Percentiles rank a stretch among this genome's conserved stretches.
These are phyloP conservation scores for Fusarium fracticaudum DNA, from an alignment of 2,329 filamentous ascomycete species.

Conservation along the genomic window DNA sequence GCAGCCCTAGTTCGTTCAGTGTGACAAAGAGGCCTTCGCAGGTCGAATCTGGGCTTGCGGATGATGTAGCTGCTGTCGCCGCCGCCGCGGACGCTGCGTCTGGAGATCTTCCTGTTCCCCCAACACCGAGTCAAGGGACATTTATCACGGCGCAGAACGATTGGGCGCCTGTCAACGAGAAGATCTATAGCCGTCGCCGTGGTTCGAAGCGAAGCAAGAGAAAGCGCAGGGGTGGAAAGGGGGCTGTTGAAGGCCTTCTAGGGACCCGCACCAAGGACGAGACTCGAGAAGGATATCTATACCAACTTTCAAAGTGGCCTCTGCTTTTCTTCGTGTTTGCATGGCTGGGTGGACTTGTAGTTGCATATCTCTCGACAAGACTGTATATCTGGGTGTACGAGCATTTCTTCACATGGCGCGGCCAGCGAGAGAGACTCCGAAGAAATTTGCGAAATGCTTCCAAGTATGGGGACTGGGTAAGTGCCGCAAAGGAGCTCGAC, in stretches of 20 bases:
- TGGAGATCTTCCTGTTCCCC: slow-evolving; percentile 44
- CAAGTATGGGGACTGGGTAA: slow-evolving; percentile 85
- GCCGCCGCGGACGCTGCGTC: slow-evolving; percentile 52
- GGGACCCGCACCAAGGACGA: slow-evolving; percentile 81
- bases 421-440: slow-evolving; percentile 76
- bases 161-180: slow-evolving; percentile 89
- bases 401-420: slow-evolving; percentile 89
- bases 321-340: slow-evolving; percentile 80
- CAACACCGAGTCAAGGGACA: slow-evolving; percentile 49
- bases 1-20: slow-evolving; percentile 53
- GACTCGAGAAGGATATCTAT: slow-evolving; percentile 92
- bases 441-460: slow-evolving; percentile 75
- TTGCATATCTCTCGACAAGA: slow-evolving; percentile 80
- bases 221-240: slow-evolving; percentile 48
- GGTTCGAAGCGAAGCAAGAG: slow-evolving; percentile 48
- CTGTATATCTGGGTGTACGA: slow-evolving; percentile 94
- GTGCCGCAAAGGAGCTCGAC: slow-evolving; percentile 82
- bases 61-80: slow-evolving; percentile 50
- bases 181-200: slow-evolving; percentile 59
- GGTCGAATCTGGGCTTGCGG: slow-evolving; percentile 42
- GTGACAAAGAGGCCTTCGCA: slow-evolving; percentile 55
- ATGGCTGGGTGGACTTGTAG: slow-evolving; percentile 80
- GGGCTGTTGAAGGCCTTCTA: slow-evolving; percentile 52
- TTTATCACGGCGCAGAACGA: slow-evolving; percentile 94
- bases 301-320: slow-evolving; percentile 91